Base-by-base conservation (phyloP, 306 rosid genomes). In the Abrus precatorius region DNA sequence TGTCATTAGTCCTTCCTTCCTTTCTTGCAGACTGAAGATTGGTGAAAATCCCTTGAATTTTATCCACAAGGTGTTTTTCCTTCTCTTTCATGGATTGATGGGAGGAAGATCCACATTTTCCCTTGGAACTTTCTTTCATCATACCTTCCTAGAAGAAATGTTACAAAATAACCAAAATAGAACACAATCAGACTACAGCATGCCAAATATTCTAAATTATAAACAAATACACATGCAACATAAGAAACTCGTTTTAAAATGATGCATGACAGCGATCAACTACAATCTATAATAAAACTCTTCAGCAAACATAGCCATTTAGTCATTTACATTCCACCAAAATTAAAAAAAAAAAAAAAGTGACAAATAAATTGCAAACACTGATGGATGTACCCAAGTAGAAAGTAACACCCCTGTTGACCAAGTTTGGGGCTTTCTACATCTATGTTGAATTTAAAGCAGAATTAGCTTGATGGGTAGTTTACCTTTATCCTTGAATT, bases 21-120 rank as follows among this genome's bases (percentile, higher is more conserved):
- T 90, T 89, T 82, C 99, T 93, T 6, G 99, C 97, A 52, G 66
- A 86, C 63, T 90, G 97, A 85, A 95, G 93, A 85, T 89, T 89
- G 43, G 53, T 75, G 84, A 93, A 93, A 84, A 91, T 88, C 40
- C 87, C 89, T 77, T 95, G 94, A 87, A 95, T 86, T 84, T 93
- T 93, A 80, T 93, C 92, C 7, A 95, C 92, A 34, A 91, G 81
- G 75, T 89, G 85, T 68, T 90, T 95, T n/a, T 95, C 97, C 81
- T 89, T 91, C 83, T 89, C 97, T 89, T 91, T 95, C 87, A 88
- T 85, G n/a, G 85, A 82, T 71, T 85, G 92, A 79, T 87, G 88
- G 32, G 97, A 87, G 9, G 78, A 90, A 3, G 95, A 93, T 73
- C 92, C 91, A 90, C 85, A 87, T 59, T 86, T 89, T 77, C 83